A percentile compares a stretch with the other conserved stretches of the same genome.
Conservation (phyloP, 129 eudicot species). For the Gnaphalium uliginosum region DNA sequence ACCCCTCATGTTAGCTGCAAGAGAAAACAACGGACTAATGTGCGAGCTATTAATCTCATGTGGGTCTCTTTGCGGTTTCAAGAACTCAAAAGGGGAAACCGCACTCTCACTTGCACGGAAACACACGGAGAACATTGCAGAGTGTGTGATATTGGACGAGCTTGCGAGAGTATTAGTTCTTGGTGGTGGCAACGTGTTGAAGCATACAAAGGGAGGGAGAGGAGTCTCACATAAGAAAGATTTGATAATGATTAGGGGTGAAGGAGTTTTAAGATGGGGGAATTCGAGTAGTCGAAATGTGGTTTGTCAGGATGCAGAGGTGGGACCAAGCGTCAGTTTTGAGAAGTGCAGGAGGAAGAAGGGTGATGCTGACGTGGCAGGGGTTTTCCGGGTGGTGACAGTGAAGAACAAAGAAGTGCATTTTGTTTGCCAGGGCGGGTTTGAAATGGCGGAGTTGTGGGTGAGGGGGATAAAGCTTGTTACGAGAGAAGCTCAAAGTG, state of each 20-base stretch:
- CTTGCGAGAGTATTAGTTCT: conserved; percentile 67
- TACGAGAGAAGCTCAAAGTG: conserved; percentile 44
- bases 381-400: conserved; percentile 75
- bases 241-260: conserved; percentile 49
- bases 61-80: conserved; percentile 58
- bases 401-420: conserved; percentile 87
- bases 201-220: conserved; percentile 81
- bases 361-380: conserved; percentile 52
- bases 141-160: conserved; percentile 58
- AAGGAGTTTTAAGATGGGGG: conserved; percentile 82
- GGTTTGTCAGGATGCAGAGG: conserved; percentile 58
- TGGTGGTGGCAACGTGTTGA: conserved; percentile 49
- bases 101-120: conserved; percentile 70
- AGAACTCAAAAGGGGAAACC: conserved; percentile 69
- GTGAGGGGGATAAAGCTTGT: conserved; percentile 85
- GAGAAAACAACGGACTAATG: conserved; percentile 59
- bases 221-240: conserved; percentile 64
- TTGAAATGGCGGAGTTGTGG: conserved; percentile 83
- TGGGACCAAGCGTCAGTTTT: conserved; percentile 72
- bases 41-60: conserved; percentile 59
- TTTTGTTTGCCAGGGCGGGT: conserved; percentile 89
- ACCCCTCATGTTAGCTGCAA: conserved; percentile 93
- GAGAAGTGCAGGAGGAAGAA: conserved; percentile 56
- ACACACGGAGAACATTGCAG: conserved; percentile 42
- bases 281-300: conserved; percentile 72